Conservation (phyloP, 768 basidiomycete genomes). For the Leccinellum rugosiceps region DNA sequence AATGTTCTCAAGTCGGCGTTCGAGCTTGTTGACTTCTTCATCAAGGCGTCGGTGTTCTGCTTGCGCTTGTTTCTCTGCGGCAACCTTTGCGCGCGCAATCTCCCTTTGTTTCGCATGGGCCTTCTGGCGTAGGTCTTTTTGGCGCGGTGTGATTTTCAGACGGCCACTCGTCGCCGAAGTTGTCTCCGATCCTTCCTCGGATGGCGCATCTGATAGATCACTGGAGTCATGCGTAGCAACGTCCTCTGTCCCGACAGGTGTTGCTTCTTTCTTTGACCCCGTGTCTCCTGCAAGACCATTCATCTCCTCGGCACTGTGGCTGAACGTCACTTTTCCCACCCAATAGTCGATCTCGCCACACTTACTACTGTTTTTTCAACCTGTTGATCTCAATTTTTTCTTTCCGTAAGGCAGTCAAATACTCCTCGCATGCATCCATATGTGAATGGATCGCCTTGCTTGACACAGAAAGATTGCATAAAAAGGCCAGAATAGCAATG, state of each 20-base stretch:
- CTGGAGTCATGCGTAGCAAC: constrained; percentile 61
- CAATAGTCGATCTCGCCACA: constrained; percentile 16
- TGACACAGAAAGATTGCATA: constrained; percentile 86
- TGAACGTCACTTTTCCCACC: constrained; percentile 11
- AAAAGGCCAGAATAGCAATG: constrained; percentile 80
- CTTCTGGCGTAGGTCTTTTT: constrained; percentile 50
- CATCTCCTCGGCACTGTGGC: constrained; percentile 69
- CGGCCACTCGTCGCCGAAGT: constrained; percentile 41
- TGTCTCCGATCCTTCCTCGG: constrained; percentile 62
- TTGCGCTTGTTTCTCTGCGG: constrained; percentile 75
- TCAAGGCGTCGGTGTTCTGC: constrained; percentile 82
- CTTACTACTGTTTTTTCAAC: constrained; percentile 84
- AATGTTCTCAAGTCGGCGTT: constrained; percentile 77
- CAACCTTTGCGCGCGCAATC: constrained; percentile 71
- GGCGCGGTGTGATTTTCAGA: constrained; percentile 46
- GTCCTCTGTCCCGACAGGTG: constrained; percentile 43
- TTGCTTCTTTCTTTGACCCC: constrained; percentile 45
- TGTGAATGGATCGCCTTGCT: constrained; percentile 85
- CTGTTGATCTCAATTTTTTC: constrained; percentile 95
- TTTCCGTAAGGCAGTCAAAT: constrained; percentile 88
- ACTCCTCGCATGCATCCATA: constrained; percentile 88
- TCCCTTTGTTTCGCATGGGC: constrained; percentile 78
- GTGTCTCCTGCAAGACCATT: constrained; percentile 54
- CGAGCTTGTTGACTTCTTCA: constrained; percentile 83
- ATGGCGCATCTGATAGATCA: constrained; percentile 67